A percentile compares a stretch with the other conserved stretches of the same genome.
Evolutionary conservation across 768 basidiomycete genomes (phyloP).

Genomic region (Gloeopeniophorella convolvens): DNA sequence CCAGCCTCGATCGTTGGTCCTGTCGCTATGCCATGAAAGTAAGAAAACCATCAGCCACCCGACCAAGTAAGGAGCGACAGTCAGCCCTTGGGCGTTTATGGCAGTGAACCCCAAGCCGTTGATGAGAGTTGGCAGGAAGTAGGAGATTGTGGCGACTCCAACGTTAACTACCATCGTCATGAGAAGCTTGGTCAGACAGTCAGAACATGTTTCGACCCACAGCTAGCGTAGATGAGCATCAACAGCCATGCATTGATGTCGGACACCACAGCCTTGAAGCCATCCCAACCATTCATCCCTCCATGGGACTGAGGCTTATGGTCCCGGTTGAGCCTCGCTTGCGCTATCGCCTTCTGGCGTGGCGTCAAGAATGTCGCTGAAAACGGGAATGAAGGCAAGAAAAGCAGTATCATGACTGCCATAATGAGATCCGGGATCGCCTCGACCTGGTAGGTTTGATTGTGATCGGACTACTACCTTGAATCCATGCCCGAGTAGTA

Average conservation of each 20-base stretch:
- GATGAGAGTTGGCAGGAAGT: slow-evolving; percentile 31
- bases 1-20: slow-evolving; percentile 46
- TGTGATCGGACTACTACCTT: no score
- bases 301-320: slow-evolving; percentile 54
- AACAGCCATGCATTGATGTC: slow-evolving; percentile 50
- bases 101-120: slow-evolving; percentile 49
- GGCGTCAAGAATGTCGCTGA: slow-evolving; percentile 45
- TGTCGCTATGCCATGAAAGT: slow-evolving; percentile 51
- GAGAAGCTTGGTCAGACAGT: background rate
- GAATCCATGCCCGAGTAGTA: no score
- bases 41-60: slow-evolving; percentile 52
- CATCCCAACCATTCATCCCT: slow-evolving; percentile 50
- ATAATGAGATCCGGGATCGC: slow-evolving; percentile 50
- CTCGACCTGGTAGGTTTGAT: slow-evolving; percentile 48
- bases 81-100: slow-evolving; percentile 51
- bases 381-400: slow-evolving; percentile 52
- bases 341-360: slow-evolving; percentile 48
- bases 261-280: slow-evolving; percentile 44
- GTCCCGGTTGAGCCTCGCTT: slow-evolving; percentile 48
- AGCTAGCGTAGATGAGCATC: slow-evolving; percentile 46
- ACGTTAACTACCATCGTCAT: slow-evolving; percentile 3
- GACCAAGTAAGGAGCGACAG: slow-evolving; percentile 49
- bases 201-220: slow-evolving; percentile 26
- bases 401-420: slow-evolving; percentile 41
- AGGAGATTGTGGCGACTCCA: background rate